Base-by-base conservation (phyloP, 345 rosid genomes). In the Physaria fendleri region DNA sequence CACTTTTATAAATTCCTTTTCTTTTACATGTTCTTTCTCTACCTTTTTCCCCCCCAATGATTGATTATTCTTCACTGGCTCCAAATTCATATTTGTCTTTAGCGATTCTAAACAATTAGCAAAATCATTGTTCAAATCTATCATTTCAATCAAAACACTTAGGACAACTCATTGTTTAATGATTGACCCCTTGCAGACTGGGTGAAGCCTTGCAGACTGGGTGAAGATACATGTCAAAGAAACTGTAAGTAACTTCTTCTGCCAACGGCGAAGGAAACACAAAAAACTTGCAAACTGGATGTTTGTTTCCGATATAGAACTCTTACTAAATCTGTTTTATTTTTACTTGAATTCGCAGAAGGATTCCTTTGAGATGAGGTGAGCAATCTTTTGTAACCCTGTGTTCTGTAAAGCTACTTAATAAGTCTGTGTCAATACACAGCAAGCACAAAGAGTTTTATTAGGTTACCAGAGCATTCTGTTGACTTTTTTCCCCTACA, bases 161-260 rank as follows among this genome's bases (percentile, higher is more conserved):
- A n/a, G n/a, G n/a, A n/a, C n/a, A n/a, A n/a, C n/a, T n/a, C n/a
- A n/a, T n/a, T n/a, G n/a, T n/a, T 81, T 73, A 95, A 89, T 69
- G 60, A 74, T 72, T 95, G 95, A 53, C 78, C 84, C 16, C 79
- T 83, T 77, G 90, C n/a, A n/a, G n/a, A n/a, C n/a, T n/a, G n/a
- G n/a, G n/a, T n/a, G n/a, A n/a, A n/a, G n/a, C n/a, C n/a, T n/a
- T n/a, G n/a, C 92, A 58, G 92, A 84, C 71, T 89, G 97, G 97
- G 97, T 89, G 83, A 89, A 89, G 87, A 76, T 89, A 70, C 86
- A 67, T 67, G 95, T 86, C 56, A 80, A 74, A 32, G 93, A 90
- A 74, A 64, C 71, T 15, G 97, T 90, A 74, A 68, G 76, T 57
- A 20, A 47, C 68, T 61, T 53, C n/a, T n/a, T n/a, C 40, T 73